These are phyloP conservation scores for Rhododendron henanense DNA, from an alignment of 148 eudicot species.

Conservation along the genomic window DNA sequence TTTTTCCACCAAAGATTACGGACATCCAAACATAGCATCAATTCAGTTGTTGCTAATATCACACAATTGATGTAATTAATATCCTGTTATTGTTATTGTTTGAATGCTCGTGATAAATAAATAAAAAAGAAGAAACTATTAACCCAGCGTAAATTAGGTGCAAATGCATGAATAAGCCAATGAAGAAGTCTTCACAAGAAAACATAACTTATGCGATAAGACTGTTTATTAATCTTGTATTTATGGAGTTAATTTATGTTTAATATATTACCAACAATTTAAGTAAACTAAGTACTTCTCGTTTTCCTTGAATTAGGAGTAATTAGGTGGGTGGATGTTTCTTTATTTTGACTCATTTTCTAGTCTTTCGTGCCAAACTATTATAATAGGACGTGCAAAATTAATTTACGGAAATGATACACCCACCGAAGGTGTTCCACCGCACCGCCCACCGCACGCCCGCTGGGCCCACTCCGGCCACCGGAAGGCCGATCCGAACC, in stretches of 20 bases:
- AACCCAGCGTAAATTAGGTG: background rate
- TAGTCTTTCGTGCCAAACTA: background rate
- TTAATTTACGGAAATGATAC: too few relatives aligned
- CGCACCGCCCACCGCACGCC: too few relatives aligned
- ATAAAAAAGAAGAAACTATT: too few relatives aligned
- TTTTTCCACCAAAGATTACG: background rate
- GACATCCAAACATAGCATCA: background rate
- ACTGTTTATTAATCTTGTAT: background rate
- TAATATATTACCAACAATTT: background rate
- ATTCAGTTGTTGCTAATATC: background rate
- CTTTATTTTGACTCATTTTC: background rate
- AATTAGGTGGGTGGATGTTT: background rate
- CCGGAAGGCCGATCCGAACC: too few relatives aligned
- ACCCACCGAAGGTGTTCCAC: too few relatives aligned
- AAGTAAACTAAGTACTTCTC: background rate
- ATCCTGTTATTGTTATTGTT: too few relatives aligned
- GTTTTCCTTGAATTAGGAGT: background rate
- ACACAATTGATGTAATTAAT: too few relatives aligned
- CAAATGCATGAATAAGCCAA: background rate
- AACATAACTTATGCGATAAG: background rate
- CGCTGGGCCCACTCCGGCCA: too few relatives aligned
- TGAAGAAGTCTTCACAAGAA: background rate
- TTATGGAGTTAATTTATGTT: background rate
- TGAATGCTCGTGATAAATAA: too few relatives aligned
- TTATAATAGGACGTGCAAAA: background rate